Conservation (phyloP, 169 alveolate species). For the Cryptosporidium sp. region DNA sequence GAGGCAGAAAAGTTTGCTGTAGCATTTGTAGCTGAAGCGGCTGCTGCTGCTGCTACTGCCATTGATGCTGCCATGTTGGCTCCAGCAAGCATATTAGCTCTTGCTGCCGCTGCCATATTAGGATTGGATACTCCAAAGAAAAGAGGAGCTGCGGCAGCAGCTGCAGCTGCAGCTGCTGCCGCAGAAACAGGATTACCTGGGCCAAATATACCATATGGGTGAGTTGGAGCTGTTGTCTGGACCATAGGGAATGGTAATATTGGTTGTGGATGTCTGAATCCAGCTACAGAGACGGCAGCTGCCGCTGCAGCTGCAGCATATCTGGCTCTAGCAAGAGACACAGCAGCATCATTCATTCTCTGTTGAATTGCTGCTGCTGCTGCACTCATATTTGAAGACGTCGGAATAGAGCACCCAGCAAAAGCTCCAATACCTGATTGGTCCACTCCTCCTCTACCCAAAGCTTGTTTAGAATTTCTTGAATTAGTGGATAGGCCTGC, state of each 20-base stretch:
- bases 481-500: not conserved
- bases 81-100: conserved; percentile 15
- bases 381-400: conserved; percentile 61
- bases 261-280: conserved; percentile 73
- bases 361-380: conserved; percentile 73
- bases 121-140: conserved; percentile 67
- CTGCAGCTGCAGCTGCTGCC: conserved; percentile 16
- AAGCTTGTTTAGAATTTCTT: conserved; percentile 5
- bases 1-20: not conserved
- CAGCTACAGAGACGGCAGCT: conserved; percentile 62
- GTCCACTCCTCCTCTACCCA: not conserved
- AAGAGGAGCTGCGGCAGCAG: conserved; percentile 33
- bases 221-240: conserved; percentile 3
- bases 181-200: conserved; percentile 28
- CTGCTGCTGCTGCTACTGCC: conserved; percentile 1
- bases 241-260: conserved; percentile 54
- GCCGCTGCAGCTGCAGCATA: conserved; percentile 76
- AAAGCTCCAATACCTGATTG: conserved; percentile 17
- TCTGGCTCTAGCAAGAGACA: conserved; percentile 70
- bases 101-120: conserved; percentile 24
- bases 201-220: conserved; percentile 49
- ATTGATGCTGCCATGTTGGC: conserved; percentile 9
- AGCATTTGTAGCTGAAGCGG: conserved; percentile 16
- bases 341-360: conserved; percentile 73
- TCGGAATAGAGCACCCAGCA: conserved; percentile 38